Evolutionary conservation across 441 rosid genomes (phyloP), one percentile per base, ranked within the genome.

Genomic region (Pelargonium citronellum): DNA sequence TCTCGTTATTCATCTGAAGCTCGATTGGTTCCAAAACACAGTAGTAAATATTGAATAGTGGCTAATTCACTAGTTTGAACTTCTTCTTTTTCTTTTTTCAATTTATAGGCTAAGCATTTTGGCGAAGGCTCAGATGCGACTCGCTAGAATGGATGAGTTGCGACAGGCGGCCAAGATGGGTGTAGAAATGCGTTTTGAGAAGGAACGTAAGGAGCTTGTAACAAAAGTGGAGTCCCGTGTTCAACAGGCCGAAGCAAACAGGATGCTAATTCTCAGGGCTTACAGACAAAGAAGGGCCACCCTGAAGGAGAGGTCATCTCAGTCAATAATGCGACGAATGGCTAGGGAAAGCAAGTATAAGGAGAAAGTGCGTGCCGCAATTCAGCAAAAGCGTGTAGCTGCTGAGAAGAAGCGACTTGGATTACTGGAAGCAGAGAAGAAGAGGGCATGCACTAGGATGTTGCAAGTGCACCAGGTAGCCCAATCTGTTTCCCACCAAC

Each of bases 371-470:
- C 79, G 81, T 71, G 88, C 97, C 69, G 89, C 96, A 13, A 89
- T 91, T 62, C 84, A 88, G 81, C 96, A 92, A 80, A 95, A 91
- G 79, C 91, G 99, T 73, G 84, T 74, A 20, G 93, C 96, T 77
- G 98, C 99, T 12, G 98, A 95, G 87, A 91, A 83, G 83, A 95
- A 95, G 79, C 87, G 99, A 17, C 76, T 86, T 51, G 92, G 87
- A 65, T 79, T 95, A 77, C 78, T 95, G 69, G 99, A 95, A 78
- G 96, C 87, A n/a, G 99, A 91, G 81, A 89, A 82, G 85, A 91
- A 82, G 82, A 86, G 83, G 78, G 97, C 97, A 63, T 74, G 80
- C 79, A 92, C 97, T 70, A 87, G 98, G 77, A 71, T 91, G 73
- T 78, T 75, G 76, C 91, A 88, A 80, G 96, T 88, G 66, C 90